Base-by-base conservation (phyloP, 148 eudicot species). In the Fallopia convolvulus region DNA sequence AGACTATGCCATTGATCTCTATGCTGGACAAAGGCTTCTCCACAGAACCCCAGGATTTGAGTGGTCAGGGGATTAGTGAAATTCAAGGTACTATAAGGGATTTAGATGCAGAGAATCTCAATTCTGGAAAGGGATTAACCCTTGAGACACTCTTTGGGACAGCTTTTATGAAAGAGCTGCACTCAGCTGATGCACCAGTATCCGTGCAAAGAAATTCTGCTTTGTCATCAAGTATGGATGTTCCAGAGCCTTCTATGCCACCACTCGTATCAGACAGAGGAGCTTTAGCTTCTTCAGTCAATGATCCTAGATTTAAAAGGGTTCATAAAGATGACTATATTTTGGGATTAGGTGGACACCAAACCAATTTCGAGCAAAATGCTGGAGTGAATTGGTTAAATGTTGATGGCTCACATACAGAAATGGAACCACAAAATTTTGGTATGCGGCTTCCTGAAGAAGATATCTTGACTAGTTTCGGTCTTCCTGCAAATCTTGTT, bases 81-180 rank as follows among this genome's bases (percentile, higher is more conserved):
- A 49, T 50, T 76, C 70, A 53, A 74, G 83, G 78, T 63, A 82
- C 60, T 78, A 65, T 80, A 73, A 80, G n/a, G 70, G 85, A 72
- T 52, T 85, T 78, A 63, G 83, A 80, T 72, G 74, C 82, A 72
- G 84, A 77, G 71, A 81, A 75, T 36, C 47, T 61, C 39, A 80
- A 79, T 39, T 66, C 84, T 1, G 90, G 89, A 72, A 85, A 82
- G 76, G 52, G 82, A 33, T 82, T 87, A 77, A 91, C 99, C 21
- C 91, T 93, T 58, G 97, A 96, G 79, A 63, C 98, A 18, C 88
- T 96, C 14, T 93, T 93, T 83, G 98, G 99, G 47, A 77, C 89
- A 76, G 94, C 97, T 85, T 93, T 93, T 79, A 96, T 93, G 98
- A 87, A 84, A 72, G 97, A 96, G 83, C 86, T 96, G 82, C 88